phyloP scores from a whole-genome alignment of 768 basidiomycete genomes.

The Boletus sensibilis region DNA sequence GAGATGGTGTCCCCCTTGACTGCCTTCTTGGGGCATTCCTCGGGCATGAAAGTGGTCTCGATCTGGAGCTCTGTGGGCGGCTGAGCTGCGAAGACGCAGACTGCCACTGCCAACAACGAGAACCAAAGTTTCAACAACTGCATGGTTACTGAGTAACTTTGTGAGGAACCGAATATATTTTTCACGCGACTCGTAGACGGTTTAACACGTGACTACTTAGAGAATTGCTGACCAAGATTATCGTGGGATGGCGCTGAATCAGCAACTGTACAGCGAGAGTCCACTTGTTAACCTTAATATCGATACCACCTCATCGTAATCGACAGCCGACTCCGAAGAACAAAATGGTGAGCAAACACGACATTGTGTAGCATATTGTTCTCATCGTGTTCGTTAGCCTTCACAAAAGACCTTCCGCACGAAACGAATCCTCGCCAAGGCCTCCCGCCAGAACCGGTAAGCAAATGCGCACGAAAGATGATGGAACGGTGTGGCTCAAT shows the following conservation, averaged over 20 bases:
- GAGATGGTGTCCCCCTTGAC: conserved; percentile 60
- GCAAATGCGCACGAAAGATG: conserved; percentile 18
- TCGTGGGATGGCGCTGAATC: conserved; percentile 27
- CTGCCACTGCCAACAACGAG: conserved; percentile 47
- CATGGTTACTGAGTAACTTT: conserved; percentile 38
- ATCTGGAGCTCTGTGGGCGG: conserved; percentile 58
- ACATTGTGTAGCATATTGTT: not conserved
- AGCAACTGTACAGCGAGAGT: conserved; percentile 43
- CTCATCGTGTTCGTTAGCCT: conserved; percentile 55
- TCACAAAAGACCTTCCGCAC: conserved; percentile 99
- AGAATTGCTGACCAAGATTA: not conserved
- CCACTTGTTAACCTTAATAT: conserved; percentile 36
- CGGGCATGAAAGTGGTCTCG: conserved; percentile 59
- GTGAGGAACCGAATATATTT: not conserved
- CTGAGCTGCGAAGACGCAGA: conserved; percentile 45
- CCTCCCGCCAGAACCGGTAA: conserved; percentile 91
- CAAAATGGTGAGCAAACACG: conserved; percentile 46
- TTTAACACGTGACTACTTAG: not conserved
- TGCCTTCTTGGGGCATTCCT: conserved; percentile 54
- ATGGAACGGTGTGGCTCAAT: not conserved
- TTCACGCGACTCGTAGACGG: not conserved
- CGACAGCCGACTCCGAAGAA: conserved; percentile 37
- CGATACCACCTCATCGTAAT: conserved; percentile 13
- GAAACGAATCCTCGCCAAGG: conserved; percentile 97
- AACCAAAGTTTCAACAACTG: conserved; percentile 48